Evolutionary conservation across 495 filamentous ascomycete species (phyloP).

Genomic region (Aspergillus carlsbadensis): DNA sequence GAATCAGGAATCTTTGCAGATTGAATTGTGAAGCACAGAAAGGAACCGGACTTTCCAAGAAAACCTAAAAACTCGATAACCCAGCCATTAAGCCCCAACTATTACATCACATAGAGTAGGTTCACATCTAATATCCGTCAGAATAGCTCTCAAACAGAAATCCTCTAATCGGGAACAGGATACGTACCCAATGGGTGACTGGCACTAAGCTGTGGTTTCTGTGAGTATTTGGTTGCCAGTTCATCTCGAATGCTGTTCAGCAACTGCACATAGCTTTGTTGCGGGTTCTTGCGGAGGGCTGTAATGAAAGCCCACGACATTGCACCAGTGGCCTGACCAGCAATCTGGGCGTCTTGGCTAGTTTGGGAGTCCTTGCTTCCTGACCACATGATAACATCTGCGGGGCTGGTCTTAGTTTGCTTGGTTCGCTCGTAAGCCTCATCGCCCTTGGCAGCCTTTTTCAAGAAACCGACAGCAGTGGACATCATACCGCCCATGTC

Average conservation of each 20-base stretch:
- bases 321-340: constrained; percentile 87
- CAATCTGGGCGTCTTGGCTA: constrained; percentile 62
- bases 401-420: constrained; percentile 89
- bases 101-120: constrained; percentile 66
- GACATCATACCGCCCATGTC: constrained; percentile 82
- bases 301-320: constrained; percentile 98
- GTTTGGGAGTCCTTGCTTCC: constrained; percentile 97
- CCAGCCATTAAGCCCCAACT: constrained; percentile 9
- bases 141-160: constrained; percentile 21
- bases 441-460: constrained; percentile 85
- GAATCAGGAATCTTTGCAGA: not conserved
- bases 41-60: constrained; percentile 4
- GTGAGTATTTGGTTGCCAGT: constrained; percentile 80
- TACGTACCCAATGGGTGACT: constrained; percentile 90
- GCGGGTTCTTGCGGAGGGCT: constrained; percentile 92
- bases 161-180: constrained; percentile 19
- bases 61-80: constrained; percentile 5
- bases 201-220: constrained; percentile 96
- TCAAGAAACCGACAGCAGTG: constrained; percentile 83
- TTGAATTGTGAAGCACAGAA: not conserved
- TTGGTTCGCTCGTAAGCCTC: constrained; percentile 75
- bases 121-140: constrained; percentile 53
- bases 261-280: constrained; percentile 95
- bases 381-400: constrained; percentile 97
- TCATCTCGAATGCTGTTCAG: constrained; percentile 95